A percentile compares a stretch with the other conserved stretches of the same genome.
These are phyloP conservation scores for Stagonosporopsis vannaccii DNA, from an alignment of 2,329 filamentous ascomycete species.

Conservation along the genomic window DNA sequence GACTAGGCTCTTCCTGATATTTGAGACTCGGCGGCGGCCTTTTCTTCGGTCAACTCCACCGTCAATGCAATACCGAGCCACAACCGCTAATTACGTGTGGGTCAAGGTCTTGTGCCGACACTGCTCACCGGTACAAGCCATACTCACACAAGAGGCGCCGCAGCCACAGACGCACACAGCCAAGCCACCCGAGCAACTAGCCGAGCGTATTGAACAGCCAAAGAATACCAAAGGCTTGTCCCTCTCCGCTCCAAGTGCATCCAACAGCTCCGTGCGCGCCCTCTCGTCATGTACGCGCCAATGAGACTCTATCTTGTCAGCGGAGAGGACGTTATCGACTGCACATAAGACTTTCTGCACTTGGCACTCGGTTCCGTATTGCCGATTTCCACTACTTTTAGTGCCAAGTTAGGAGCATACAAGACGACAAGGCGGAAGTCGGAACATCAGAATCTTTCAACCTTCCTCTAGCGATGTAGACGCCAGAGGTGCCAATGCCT, in stretches of 20 bases:
- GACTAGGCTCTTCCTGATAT: not conserved
- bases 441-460: slow-evolving; percentile 28
- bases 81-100: not conserved
- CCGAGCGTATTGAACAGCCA: slow-evolving; percentile 19
- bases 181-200: slow-evolving; percentile 18
- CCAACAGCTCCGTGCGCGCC: slow-evolving; percentile 6
- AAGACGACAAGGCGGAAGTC: slow-evolving; percentile 32
- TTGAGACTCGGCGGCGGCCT: not conserved
- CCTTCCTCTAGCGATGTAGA: slow-evolving; percentile 28
- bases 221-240: slow-evolving; percentile 23
- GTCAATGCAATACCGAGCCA: not conserved
- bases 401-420: not conserved
- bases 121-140: not conserved
- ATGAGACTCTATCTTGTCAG: not conserved
- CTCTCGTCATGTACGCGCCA: slow-evolving; percentile 11
- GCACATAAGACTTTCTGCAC: slow-evolving; percentile 1
- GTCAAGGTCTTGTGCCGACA: not conserved
- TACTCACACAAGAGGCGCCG: slow-evolving; percentile 1
- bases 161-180: slow-evolving; percentile 11
- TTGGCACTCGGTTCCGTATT: slow-evolving; percentile 19
- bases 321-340: slow-evolving; percentile 1
- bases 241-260: slow-evolving; percentile 20
- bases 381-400: slow-evolving; percentile 19
- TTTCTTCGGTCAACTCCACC: not conserved
- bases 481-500: slow-evolving; percentile 29